Evolutionary conservation across 371 early-diverging fungal species (phyloP), one percentile per base, ranked within the genome.

Genomic region (Dentiscutata heterogama): DNA sequence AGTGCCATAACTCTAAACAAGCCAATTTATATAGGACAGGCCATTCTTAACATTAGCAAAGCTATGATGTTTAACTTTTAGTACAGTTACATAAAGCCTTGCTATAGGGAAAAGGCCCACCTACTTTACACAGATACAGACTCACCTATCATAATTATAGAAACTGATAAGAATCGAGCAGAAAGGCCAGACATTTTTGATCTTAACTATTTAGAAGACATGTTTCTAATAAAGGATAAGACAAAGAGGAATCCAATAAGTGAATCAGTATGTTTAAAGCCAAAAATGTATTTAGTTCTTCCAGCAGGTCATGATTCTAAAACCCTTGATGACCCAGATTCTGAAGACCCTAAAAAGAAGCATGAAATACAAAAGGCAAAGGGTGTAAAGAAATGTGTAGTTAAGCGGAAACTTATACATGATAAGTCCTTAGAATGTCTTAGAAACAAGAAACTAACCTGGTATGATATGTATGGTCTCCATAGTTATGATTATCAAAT

Each of bases 221-320:
- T 75, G 60, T 75, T 75, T n/a, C 4, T 75, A 60, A 75, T 75
- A 39, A 75, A 75, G 29, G 60, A 75, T 75, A 65, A 78, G 7
- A 46, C 20, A 60, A 78, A 61, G 18, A 51, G 78, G 25, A 35
- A 25, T 1, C 46, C 51, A 42, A 78, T 78, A 64, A 51, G 46
- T 42, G 39, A 78, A 27, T n/a, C 46, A 64, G 65, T 78, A 78
- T 78, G 78, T 64, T 78, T 78, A 27, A 78, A 78, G 20, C 78
- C 50, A 20, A 78, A 78, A 50, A 78, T 78, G 50, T 78, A 78
- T 25, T 78, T 65, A 46, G 65, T 78, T 5, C 78, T 78, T 50
- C 78, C n/a, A n/a, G n/a, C n/a, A n/a, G n/a, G n/a, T n/a, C n/a
- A n/a, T n/a, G n/a, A n/a, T n/a, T n/a, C n/a, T n/a, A n/a, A n/a